Evolutionary conservation across 305 asterid species (phyloP).

Genomic region (Fraxinus sp.): DNA sequence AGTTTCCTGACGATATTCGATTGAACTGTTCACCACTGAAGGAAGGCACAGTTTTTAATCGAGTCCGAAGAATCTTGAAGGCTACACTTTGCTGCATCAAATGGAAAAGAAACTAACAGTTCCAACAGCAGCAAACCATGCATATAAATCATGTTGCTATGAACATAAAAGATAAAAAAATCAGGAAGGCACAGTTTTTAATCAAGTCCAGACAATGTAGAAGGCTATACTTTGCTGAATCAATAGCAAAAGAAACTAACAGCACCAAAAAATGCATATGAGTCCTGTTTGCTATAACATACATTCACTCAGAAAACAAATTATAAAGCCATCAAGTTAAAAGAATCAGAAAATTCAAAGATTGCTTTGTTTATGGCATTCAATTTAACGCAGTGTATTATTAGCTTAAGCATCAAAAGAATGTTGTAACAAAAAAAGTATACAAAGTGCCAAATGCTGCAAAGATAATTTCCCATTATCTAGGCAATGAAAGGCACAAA

Average conservation of each 20-base stretch:
- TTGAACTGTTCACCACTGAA: slow-evolving; percentile 62
- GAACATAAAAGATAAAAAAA: slow-evolving; percentile 34
- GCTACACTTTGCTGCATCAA: slow-evolving; percentile 93
- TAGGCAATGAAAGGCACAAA: background rate
- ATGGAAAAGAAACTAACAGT: slow-evolving; percentile 21
- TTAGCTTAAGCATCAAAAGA: background rate
- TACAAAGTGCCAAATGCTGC: background rate
- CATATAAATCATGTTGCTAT: slow-evolving; percentile 12
- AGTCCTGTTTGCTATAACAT: background rate
- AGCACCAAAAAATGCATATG: background rate
- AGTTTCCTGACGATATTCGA: slow-evolving; percentile 47
- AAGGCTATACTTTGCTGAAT: slow-evolving; percentile 96
- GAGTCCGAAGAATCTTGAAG: slow-evolving; percentile 86
- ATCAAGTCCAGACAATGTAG: slow-evolving; percentile 78
- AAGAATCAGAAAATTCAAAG: background rate
- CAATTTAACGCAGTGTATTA: background rate
- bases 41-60: slow-evolving; percentile 87
- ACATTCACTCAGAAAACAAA: background rate
- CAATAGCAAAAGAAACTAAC: slow-evolving; percentile 25
- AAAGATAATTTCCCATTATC: background rate
- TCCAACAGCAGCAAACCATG: slow-evolving; percentile 10
- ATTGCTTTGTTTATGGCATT: background rate
- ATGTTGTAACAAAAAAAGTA: background rate
- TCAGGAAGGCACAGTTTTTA: slow-evolving; percentile 84
- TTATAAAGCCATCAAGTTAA: slow-evolving; percentile 6